phyloP scores from a whole-genome alignment of 371 early-diverging fungal species.

The Chytridiales sp. region DNA sequence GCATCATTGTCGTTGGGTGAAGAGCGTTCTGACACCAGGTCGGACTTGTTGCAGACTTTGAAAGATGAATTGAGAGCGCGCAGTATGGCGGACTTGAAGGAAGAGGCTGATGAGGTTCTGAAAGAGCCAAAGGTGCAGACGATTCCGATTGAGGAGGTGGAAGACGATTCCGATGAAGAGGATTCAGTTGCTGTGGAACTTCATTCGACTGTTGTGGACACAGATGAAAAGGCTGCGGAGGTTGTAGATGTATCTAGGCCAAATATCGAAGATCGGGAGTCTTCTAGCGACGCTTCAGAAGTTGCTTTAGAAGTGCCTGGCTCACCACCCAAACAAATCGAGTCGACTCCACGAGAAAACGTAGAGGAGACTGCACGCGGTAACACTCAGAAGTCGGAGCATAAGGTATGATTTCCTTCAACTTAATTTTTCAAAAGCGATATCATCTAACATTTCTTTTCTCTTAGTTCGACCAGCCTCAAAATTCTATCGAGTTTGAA shows the following conservation, averaged over 20 bases:
- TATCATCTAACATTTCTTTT: not conserved
- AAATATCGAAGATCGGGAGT: not conserved
- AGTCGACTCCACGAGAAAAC: not conserved
- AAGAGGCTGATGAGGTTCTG: not conserved
- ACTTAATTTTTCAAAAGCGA: not conserved
- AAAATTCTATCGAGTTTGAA: constrained; percentile 21
- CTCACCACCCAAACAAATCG: not conserved
- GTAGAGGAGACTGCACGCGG: not conserved
- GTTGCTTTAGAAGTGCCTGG: not conserved
- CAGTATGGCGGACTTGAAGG: not conserved
- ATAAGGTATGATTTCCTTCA: not conserved
- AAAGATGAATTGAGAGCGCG: not conserved
- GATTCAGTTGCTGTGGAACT: not conserved
- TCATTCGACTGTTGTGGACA: not conserved
- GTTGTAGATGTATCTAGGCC: not conserved
- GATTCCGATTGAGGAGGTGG: constrained; percentile 16
- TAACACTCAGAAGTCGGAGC: not conserved
- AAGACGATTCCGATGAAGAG: constrained; percentile 18
- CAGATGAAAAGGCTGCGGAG: not conserved
- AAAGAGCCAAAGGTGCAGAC: not conserved
- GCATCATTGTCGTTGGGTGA: not conserved
- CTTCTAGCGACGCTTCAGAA: not conserved
- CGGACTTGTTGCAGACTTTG: not conserved
- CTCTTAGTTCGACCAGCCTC: not conserved
- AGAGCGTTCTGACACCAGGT: not conserved